Evolutionary conservation across 1,284 basidiomycete species (phyloP), one percentile per base, ranked within the genome.

Genomic region (Pseudozyma sp.): DNA sequence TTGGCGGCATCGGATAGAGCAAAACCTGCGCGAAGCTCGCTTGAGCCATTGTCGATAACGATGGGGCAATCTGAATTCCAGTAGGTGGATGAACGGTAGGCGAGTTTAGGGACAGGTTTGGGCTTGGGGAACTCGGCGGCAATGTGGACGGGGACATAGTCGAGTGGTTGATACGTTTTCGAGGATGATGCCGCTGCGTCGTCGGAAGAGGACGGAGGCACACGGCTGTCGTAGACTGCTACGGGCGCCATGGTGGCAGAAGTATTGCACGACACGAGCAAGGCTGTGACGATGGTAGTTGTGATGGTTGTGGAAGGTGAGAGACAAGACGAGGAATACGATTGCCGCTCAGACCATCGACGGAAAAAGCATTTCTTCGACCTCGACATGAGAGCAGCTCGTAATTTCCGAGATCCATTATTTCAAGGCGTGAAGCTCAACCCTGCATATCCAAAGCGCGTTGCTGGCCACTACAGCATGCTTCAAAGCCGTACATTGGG

Each of bases 11-110:
- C 51, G 52, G 86, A 84, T 5, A 82, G 84, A 4, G 87, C 86
- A 85, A 94, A 99, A n/a, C 95, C 96, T 80, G 93, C 97, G 47
- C 95, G 90, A 61, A 98, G 87, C 61, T 88, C 90, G 40, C 91
- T 92, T 6, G 94, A 91, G 63, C 95, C 96, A 85, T 97, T 95
- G 88, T 97, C 95, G 77, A 97, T 94, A 80, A 96, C 89, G 73
- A 98, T 90, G 0, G 93, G 80, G 18, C 76, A 73, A 11, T 63
- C 52, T 35, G 77, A 66, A 42, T 78, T 60, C 73, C 70, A 78
- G 56, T 78, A 76, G 31, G 66, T 50, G 3, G 79, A 79, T 14
- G 63, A 58, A 25, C 66, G 70, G 53, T 81, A 79, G 52, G 58
- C 40, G 49, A 76, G 61, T 47, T 64, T 61, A 14, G 56, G 56